phyloP scores from a whole-genome alignment of 768 basidiomycete genomes.

The Phylloporus sp. region DNA sequence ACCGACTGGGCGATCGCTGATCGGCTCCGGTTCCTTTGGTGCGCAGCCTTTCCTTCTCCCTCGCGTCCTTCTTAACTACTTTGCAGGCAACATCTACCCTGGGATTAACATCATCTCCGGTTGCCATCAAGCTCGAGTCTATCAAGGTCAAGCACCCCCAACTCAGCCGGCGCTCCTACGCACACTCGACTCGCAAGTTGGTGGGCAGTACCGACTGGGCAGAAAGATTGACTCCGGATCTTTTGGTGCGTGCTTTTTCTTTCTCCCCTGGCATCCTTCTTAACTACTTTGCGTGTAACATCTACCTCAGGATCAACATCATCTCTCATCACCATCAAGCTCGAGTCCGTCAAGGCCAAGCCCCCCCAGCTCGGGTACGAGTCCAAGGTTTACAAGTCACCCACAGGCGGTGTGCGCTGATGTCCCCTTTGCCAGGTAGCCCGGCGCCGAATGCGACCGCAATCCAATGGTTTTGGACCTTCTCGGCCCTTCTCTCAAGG shows the following conservation, averaged over 20 bases:
- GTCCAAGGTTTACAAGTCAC: constrained; percentile 92
- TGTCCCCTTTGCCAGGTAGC: constrained; percentile 97
- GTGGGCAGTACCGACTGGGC: constrained; percentile 97
- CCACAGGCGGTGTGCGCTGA: constrained; percentile 98
- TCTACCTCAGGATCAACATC: constrained; percentile 99
- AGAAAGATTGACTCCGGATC: constrained; percentile 99
- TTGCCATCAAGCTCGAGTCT: constrained; percentile 99
- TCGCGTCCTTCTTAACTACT: constrained; percentile 7
- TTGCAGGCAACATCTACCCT: constrained; percentile 92
- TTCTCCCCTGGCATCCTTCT: neutral
- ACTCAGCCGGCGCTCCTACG: too few relatives aligned
- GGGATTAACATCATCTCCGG: constrained; percentile 99
- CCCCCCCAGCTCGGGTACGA: constrained; percentile 99
- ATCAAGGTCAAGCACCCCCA: constrained; percentile 99
- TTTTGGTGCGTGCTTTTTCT: constrained; percentile 64
- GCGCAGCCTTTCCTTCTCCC: constrained; percentile 30
- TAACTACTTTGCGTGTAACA: constrained; percentile 64
- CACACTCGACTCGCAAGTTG: constrained; percentile 95
- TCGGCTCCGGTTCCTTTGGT: constrained; percentile 98
- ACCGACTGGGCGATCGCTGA: constrained; percentile 99
- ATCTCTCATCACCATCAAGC: constrained; percentile 99
- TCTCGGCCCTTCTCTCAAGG: constrained; percentile 87
- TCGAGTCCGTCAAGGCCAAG: constrained; percentile 99
- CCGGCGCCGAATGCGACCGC: constrained; percentile 95
- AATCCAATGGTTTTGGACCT: constrained; percentile 99